Percentiles rank a stretch among this genome's conserved stretches.
phyloP scores from a whole-genome alignment of 2,329 filamentous ascomycete genomes.

The Aspergillus sp. region DNA sequence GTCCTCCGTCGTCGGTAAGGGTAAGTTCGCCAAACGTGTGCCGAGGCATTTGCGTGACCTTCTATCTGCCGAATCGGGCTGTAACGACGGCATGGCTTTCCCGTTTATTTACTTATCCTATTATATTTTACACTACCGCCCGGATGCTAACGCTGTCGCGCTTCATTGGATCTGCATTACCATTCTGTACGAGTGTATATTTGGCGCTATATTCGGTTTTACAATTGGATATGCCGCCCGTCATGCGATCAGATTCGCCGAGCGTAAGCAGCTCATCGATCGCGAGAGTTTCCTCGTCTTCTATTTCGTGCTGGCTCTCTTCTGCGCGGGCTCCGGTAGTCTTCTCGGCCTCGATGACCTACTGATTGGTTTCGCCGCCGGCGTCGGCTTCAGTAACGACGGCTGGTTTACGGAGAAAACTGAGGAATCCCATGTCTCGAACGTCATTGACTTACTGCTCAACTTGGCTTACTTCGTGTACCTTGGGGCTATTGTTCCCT shows the following conservation, averaged over 20 bases:
- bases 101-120: slow-evolving; percentile 92
- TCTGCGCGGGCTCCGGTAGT: slow-evolving; percentile 91
- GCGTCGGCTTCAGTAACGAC: slow-evolving; percentile 99
- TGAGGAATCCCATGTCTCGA: slow-evolving; percentile 96
- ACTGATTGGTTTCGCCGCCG: slow-evolving; percentile 88
- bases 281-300: slow-evolving; percentile 97
- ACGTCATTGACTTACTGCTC: slow-evolving; percentile 95
- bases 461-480: slow-evolving; percentile 99
- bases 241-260: slow-evolving; percentile 84
- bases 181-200: slow-evolving; percentile 92
- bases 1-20: slow-evolving; percentile 96
- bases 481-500: slow-evolving; percentile 94
- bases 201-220: slow-evolving; percentile 87
- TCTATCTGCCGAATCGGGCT: slow-evolving; percentile 93
- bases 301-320: slow-evolving; percentile 95
- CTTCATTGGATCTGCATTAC: slow-evolving; percentile 88
- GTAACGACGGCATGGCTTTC: slow-evolving; percentile 99
- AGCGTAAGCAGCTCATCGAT: slow-evolving; percentile 83
- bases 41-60: slow-evolving; percentile 96
- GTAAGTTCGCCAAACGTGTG: slow-evolving; percentile 96
- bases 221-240: slow-evolving; percentile 83
- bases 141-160: slow-evolving; percentile 66
- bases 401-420: slow-evolving; percentile 99
- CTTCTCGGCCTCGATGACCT: slow-evolving; percentile 90
- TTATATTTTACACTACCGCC: slow-evolving; percentile 82